Percentiles rank a stretch among this genome's conserved stretches.
These are phyloP conservation scores for Rachicladosporium sp. DNA, from an alignment of 2,329 filamentous ascomycete species.

Conservation along the genomic window DNA sequence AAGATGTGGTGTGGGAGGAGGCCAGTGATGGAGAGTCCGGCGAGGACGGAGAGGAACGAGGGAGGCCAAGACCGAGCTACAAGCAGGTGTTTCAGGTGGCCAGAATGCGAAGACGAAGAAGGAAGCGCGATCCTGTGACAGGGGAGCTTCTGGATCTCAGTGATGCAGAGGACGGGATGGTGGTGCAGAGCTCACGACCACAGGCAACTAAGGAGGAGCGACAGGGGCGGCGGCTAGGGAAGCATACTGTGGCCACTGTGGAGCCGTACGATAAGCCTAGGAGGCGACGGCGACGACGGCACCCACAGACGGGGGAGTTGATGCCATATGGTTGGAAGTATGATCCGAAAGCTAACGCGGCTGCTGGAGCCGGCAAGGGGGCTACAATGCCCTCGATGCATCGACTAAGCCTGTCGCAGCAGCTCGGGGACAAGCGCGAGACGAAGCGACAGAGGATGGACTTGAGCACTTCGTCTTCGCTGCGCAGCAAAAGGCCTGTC, in stretches of 20 bases:
- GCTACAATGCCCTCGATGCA: slow-evolving; percentile 7
- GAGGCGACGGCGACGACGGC: slow-evolving; percentile 15
- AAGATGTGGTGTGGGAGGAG: slow-evolving; percentile 7
- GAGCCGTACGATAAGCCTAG: slow-evolving; percentile 8
- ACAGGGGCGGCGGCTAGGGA: neutral
- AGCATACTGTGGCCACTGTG: neutral
- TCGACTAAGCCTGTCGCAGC: slow-evolving; percentile 8
- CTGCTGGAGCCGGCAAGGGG: neutral
- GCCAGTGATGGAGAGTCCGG: slow-evolving; percentile 5
- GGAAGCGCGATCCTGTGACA: slow-evolving; percentile 19
- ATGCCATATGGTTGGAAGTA: slow-evolving; percentile 21
- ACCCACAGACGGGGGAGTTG: slow-evolving; percentile 19
- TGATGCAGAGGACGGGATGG: slow-evolving; percentile 10
- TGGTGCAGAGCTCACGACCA: neutral
- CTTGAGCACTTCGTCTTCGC: neutral
- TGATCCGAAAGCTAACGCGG: slow-evolving; percentile 8
- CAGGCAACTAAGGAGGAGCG: neutral
- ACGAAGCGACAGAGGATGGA: slow-evolving; percentile 10
- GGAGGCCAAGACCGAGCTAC: slow-evolving; percentile 22
- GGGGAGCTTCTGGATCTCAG: slow-evolving; percentile 17
- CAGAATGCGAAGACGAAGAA: slow-evolving; percentile 9
- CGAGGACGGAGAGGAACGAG: slow-evolving; percentile 7
- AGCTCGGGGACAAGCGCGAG: slow-evolving; percentile 4
- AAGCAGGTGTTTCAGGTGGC: slow-evolving; percentile 14
- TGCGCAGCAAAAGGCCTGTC: too few species aligned